These are phyloP conservation scores for Alternaria atra DNA, from an alignment of 2,329 filamentous ascomycete genomes.

Conservation along the genomic window DNA sequence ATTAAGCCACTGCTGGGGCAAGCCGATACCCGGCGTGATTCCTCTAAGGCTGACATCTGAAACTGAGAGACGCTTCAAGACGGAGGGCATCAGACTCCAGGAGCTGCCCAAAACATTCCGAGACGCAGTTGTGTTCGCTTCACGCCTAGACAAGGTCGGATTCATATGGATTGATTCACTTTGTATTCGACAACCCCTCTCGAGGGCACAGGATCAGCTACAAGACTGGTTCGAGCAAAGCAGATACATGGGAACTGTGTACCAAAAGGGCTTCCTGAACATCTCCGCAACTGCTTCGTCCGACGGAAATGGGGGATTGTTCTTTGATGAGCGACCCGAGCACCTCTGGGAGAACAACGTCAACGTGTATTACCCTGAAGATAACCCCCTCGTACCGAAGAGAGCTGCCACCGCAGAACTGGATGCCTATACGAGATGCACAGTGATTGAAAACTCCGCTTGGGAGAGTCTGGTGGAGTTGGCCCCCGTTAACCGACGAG, in stretches of 20 bases:
- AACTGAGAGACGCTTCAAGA: conserved; percentile 2
- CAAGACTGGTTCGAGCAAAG: conserved; percentile 31
- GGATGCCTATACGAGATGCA: conserved; percentile 6
- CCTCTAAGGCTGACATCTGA: conserved; percentile 5
- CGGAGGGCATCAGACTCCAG: conserved; percentile 9
- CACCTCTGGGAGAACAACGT: conserved; percentile 23
- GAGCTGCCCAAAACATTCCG: conserved; percentile 23
- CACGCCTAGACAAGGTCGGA: conserved; percentile 10
- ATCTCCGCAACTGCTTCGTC: conserved; percentile 33
- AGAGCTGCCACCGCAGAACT: not conserved
- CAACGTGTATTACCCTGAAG: conserved; percentile 10
- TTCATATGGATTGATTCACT: conserved; percentile 29
- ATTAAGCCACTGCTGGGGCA: conserved; percentile 26
- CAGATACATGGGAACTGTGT: conserved; percentile 25
- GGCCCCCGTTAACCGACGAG: conserved; percentile 29
- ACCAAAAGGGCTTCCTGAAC: conserved; percentile 29
- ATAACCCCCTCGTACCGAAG: not conserved
- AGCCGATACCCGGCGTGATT: not conserved
- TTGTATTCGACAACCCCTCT: conserved; percentile 12
- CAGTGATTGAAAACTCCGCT: conserved; percentile 15
- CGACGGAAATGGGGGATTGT: conserved; percentile 26
- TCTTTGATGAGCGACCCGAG: conserved; percentile 9
- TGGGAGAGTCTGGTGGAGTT: conserved; percentile 26
- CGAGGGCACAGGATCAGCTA: not conserved
- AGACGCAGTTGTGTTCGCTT: conserved; percentile 19